These are phyloP conservation scores for Neofusicoccum parvum DNA, from an alignment of 2,329 filamentous ascomycete genomes.

Conservation along the genomic window DNA sequence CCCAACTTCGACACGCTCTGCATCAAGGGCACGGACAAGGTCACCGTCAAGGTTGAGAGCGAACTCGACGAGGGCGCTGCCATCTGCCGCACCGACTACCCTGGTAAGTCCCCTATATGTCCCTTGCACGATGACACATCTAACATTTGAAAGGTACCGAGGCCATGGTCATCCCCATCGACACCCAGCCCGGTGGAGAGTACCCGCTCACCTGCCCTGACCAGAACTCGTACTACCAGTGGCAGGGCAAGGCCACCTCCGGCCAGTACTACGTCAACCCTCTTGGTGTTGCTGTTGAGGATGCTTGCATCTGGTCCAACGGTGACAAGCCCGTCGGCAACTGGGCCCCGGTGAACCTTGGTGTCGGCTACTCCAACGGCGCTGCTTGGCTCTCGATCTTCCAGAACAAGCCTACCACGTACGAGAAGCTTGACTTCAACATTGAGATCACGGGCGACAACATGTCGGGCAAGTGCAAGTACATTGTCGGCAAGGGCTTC, in stretches of 20 bases:
- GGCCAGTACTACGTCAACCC: slow-evolving; percentile 98
- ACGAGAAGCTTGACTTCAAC: slow-evolving; percentile 72
- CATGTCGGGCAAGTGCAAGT: slow-evolving; percentile 63
- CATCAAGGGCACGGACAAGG: slow-evolving; percentile 66
- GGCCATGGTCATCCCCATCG: slow-evolving; percentile 78
- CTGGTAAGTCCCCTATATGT: slow-evolving; percentile 58
- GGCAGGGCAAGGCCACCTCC: slow-evolving; percentile 73
- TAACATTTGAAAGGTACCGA: slow-evolving; percentile 62
- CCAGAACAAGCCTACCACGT: slow-evolving; percentile 77
- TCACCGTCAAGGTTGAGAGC: slow-evolving; percentile 71
- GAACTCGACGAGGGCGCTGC: slow-evolving; percentile 64
- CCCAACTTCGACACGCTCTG: slow-evolving; percentile 69
- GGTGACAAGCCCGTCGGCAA: slow-evolving; percentile 68
- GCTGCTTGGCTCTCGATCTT: slow-evolving; percentile 81
- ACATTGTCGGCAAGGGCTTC: slow-evolving; percentile 63
- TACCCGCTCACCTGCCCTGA: slow-evolving; percentile 75
- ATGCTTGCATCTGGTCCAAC: slow-evolving; percentile 77
- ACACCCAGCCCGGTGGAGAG: slow-evolving; percentile 60
- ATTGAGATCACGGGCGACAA: slow-evolving; percentile 73
- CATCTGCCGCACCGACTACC: slow-evolving; percentile 95
- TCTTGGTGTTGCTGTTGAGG: slow-evolving; percentile 63
- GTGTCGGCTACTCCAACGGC: slow-evolving; percentile 69
- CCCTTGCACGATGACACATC: neutral
- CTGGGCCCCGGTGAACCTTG: slow-evolving; percentile 84
- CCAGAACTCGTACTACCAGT: slow-evolving; percentile 72